phyloP scores from a whole-genome alignment of 2,329 filamentous ascomycete genomes.

The Trichoderma hamatum region DNA sequence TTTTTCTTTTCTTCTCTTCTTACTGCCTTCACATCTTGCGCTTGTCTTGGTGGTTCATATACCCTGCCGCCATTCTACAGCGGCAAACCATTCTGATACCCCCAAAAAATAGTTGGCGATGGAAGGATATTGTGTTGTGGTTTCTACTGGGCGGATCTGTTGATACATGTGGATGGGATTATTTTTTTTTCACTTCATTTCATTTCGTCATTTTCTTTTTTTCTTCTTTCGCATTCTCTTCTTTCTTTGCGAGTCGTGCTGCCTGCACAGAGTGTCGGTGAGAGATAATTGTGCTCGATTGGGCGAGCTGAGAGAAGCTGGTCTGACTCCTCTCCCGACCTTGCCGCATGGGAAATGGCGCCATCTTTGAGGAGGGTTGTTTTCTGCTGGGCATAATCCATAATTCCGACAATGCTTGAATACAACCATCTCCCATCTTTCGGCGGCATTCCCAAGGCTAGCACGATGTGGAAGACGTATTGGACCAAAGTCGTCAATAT shows the following conservation, averaged over 20 bases:
- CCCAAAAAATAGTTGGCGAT: constrained; percentile 37
- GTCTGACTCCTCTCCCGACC: constrained; percentile 12
- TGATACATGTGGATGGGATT: constrained; percentile 25
- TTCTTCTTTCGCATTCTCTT: not conserved
- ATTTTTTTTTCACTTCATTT: constrained; percentile 3
- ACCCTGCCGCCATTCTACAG: constrained; percentile 30
- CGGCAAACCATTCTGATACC: constrained; percentile 43
- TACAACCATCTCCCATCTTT: not conserved
- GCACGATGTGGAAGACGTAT: constrained; percentile 1
- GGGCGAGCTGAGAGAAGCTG: constrained; percentile 9
- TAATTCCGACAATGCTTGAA: not conserved
- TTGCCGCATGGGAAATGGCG: constrained; percentile 17
- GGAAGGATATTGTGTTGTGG: constrained; percentile 32
- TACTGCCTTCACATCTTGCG: constrained; percentile 22
- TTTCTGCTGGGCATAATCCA: not conserved
- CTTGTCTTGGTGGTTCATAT: constrained; percentile 35
- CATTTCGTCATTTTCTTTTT: not conserved
- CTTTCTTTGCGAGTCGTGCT: not conserved
- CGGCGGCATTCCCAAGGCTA: not conserved
- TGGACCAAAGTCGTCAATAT: not conserved
- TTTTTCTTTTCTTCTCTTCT: constrained; percentile 21
- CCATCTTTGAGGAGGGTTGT: not conserved
- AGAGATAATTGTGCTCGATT: constrained; percentile 9
- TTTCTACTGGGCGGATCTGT: constrained; percentile 27
- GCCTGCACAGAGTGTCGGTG: constrained; percentile 13